Evolutionary conservation across 2,329 filamentous ascomycete species (phyloP), one percentile per base, ranked within the genome.

Genomic region (Colletotrichum destructivum): DNA sequence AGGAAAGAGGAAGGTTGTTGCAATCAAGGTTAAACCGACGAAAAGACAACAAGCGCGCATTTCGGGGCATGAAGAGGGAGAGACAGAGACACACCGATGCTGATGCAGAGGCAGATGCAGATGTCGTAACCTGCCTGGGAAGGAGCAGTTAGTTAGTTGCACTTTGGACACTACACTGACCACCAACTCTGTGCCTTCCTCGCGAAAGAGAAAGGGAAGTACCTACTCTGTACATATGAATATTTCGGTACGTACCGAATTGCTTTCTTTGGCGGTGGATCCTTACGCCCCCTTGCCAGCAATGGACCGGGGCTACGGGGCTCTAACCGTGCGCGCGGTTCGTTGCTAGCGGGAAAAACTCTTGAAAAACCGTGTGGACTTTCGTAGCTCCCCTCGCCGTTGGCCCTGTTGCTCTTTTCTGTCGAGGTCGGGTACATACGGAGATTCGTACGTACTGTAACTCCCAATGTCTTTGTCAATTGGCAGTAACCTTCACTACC

Each of bases 321-420:
- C 70, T 66, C 66, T 73, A 77, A 77, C 78, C 78, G 77, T 78
- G 77, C 76, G 74, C 74, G 74, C 76, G 77, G 77, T 74, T 77
- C 73, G 61, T 75, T n/a, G 60, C 51, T 18, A 51, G 51, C 49
- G 8, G 31, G 8, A 71, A 52, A 55, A 62, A 35, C 26, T 54
- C 46, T 51, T 31, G 31, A 56, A 18, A 49, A 59, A 51, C 59
- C 9, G 64, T 62, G 65, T 31, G 31, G 51, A 18, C 49, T 52
- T 49, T 46, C 9, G 65, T 62, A 54, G 65, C 31, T 63, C 26
- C 51, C 51, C 15, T 55, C 46, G 52, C 65, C 65, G 65, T 71
- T 71, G 65, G 13, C 49, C 65, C 55, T 40, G 57, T 62, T 62
- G 57, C 23, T n/a, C 47, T 26, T 46, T 62, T 40, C 46, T 47